Percentiles rank a stretch among this genome's conserved stretches.
Conservation (phyloP, 345 rosid genomes). For the Raphanus sativus region DNA sequence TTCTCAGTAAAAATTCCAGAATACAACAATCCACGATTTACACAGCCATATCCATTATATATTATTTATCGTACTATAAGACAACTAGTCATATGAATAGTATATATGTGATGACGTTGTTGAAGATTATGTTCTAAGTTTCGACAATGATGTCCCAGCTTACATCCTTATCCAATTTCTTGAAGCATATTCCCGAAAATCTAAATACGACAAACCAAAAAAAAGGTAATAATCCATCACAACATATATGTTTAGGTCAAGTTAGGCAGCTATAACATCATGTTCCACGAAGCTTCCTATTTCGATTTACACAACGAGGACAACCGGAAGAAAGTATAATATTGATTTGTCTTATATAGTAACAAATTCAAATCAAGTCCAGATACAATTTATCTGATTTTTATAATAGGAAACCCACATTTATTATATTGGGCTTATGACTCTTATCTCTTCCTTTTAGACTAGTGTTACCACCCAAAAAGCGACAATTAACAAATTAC, state of each 20-base stretch:
- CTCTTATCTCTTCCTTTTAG: constrained; percentile 9
- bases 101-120: constrained; percentile 8
- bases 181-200: constrained; percentile 12
- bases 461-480: not conserved
- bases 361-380: constrained; percentile 28
- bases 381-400: constrained; percentile 35
- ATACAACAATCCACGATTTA: not conserved
- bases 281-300: constrained; percentile 33
- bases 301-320: constrained; percentile 22
- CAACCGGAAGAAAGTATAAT: constrained; percentile 4
- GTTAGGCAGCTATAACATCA: constrained; percentile 34
- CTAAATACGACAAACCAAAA: constrained; percentile 27
- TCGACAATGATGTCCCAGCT: constrained; percentile 34
- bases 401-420: not conserved
- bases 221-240: constrained; percentile 6
- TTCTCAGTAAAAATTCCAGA: not conserved
- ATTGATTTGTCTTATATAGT: not conserved
- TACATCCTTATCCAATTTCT: constrained; percentile 31
- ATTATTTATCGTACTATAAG: not conserved
- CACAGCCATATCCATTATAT: not conserved
- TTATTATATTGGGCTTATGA: constrained; percentile 1
- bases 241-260: constrained; percentile 25
- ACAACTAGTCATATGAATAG: constrained; percentile 34
- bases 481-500: constrained; percentile 16
- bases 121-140: constrained; percentile 20